phyloP scores from a whole-genome alignment of 257 asterid species.

The Anisodus tanguticus region DNA sequence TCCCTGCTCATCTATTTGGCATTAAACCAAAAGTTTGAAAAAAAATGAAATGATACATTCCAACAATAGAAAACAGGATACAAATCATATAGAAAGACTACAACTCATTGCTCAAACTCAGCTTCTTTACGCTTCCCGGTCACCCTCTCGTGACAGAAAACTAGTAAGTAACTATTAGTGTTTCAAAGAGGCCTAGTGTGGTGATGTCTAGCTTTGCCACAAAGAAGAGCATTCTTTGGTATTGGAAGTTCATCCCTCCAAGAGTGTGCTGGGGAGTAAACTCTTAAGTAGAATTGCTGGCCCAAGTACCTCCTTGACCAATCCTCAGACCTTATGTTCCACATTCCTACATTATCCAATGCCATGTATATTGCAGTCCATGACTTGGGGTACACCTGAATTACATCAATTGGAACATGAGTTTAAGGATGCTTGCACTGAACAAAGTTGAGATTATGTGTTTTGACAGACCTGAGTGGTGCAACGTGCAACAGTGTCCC shows the following conservation, averaged over 20 bases:
- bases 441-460: background rate
- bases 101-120: conserved; percentile 51
- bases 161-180: background rate
- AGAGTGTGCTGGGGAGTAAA: conserved; percentile 61
- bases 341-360: conserved; percentile 94
- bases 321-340: conserved; percentile 90
- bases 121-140: conserved; percentile 43
- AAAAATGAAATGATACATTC: conserved; percentile 15
- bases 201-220: conserved; percentile 84
- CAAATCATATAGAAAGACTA: conserved; percentile 16
- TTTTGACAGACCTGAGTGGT: conserved; percentile 68
- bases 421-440: background rate
- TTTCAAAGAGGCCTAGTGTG: conserved; percentile 73
- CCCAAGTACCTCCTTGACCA: conserved; percentile 96
- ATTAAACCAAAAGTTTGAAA: background rate
- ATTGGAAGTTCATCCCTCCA: conserved; percentile 85
- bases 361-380: conserved; percentile 88
- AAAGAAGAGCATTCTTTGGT: conserved; percentile 78
- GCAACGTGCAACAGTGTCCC: conserved; percentile 80
- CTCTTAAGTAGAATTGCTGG: conserved; percentile 84
- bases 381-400: conserved; percentile 82
- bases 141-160: conserved; percentile 81
- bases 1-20: background rate
- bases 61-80: background rate
- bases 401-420: background rate